Base-by-base conservation (phyloP, 2,329 filamentous ascomycete species). In the Monilinia polystroma region DNA sequence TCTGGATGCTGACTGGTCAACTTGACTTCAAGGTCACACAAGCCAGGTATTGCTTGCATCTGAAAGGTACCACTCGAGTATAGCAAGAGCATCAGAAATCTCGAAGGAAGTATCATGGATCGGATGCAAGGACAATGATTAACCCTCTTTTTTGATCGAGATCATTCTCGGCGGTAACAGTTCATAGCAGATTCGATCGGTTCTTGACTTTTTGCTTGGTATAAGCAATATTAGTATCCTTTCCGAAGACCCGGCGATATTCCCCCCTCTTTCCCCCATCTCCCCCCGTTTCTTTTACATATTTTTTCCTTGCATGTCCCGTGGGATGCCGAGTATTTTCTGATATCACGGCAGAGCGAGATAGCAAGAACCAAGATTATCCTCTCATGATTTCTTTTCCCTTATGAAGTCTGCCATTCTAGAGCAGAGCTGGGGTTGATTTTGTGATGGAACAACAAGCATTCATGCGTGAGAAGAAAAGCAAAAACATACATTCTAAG, bases 1-100 rank as follows among this genome's bases (percentile, higher is more conserved):
- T 45, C 23, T 64, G 8, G 8, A 41, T 26, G 43, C 23, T 43
- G 63, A 64, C 43, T 64, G 53, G 63, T 18, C 51, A 20, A 35
- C 54, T 51, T 56, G 29, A 64, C 63, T 38, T 58, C 63, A 51
- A 58, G 43, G 63, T 41, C 35, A 23, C 12, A 49, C 63, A 32
- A 56, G 20, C n/a, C 26, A 29, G 49, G 29, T 16, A 41, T 49
- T 49, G 32, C 16, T 16, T 41, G 63, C 63, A 58, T 58, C 41
- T 18, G 29, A 32, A 47, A 20, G n/a, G 8, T n/a, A 47, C 26
- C 43, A 29, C 43, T 47, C 7, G 26, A 49, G 29, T 35, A 43
- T 41, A 53, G 20, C 45, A 47, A 52, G 12, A 23, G 4, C 45
- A 35, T 58, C 23, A 51, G 32, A 8, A 64, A 49, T 60, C 26